phyloP scores from a whole-genome alignment of 257 asterid genomes.

The Verbascum thapsus region DNA sequence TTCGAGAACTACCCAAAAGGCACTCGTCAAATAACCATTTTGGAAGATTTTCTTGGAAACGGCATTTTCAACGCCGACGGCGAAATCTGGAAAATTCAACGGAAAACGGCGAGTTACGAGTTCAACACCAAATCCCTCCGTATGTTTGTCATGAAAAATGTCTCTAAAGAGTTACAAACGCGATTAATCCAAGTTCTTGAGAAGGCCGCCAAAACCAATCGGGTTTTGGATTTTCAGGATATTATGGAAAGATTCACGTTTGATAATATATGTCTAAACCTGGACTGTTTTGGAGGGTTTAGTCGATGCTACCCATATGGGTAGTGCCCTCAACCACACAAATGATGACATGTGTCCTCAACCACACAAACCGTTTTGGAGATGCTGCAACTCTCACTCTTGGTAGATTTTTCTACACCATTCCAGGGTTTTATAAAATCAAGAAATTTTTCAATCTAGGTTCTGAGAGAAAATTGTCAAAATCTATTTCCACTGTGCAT shows the following conservation, averaged over 20 bases:
- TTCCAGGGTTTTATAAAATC: slow-evolving; percentile 40
- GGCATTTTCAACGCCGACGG: slow-evolving; percentile 58
- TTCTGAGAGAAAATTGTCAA: slow-evolving; percentile 52
- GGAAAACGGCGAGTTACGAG: slow-evolving; percentile 57
- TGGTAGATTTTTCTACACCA: slow-evolving; percentile 71
- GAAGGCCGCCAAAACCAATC: slow-evolving; percentile 31
- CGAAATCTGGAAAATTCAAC: slow-evolving; percentile 49
- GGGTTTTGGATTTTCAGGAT: slow-evolving; percentile 66
- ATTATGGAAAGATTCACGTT: slow-evolving; percentile 78
- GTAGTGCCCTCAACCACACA: slow-evolving; percentile 85
- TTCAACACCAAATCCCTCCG: slow-evolving; percentile 57
- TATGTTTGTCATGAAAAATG: slow-evolving; percentile 49
- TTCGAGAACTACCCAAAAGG: slow-evolving; percentile 59
- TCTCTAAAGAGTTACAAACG: slow-evolving; percentile 45
- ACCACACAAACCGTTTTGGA: slow-evolving; percentile 84
- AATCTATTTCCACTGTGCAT: slow-evolving; percentile 63
- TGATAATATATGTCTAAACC: slow-evolving; percentile 77
- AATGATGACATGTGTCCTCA: slow-evolving; percentile 48
- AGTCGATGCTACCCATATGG: slow-evolving; percentile 54
- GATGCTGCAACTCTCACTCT: slow-evolving; percentile 72
- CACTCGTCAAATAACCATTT: slow-evolving; percentile 29
- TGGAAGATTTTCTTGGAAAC: slow-evolving; percentile 47
- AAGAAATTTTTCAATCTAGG: slow-evolving; percentile 64
- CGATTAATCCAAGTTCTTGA: slow-evolving; percentile 61
- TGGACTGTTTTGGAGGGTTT: slow-evolving; percentile 69